Evolutionary conservation across 371 early-diverging fungal genomes (phyloP), one percentile per base, ranked within the genome.

Genomic region (Mucor lusitanicus): DNA sequence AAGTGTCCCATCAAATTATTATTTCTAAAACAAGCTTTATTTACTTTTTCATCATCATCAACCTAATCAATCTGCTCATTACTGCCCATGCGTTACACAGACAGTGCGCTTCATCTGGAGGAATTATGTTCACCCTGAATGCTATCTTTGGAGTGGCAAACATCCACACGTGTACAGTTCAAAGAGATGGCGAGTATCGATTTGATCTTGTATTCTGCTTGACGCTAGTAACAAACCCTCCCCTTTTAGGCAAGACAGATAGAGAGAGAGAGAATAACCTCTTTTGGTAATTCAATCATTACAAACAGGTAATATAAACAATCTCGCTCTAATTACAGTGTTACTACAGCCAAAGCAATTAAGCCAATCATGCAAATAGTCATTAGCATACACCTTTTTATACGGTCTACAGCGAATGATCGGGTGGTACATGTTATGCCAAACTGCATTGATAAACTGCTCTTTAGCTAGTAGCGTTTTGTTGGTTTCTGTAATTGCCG

Each of bases 61-160:
- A 3, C n/a, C 61, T 48, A 61, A 61, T 61, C 61, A 61, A 46
- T 48, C 12, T 27, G 6, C 23, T 46, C 19, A 4, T 30, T 21
- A 61, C 5, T 11, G 48, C 27, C 6, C 61, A 61, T 61, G 61
- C 61, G 61, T 61, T 61, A 42, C 61, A 61, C 70, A 57, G 6
- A 44, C 44, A 19, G 19, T 44, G 44, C 8, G 17, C 44, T 44
- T n/a, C 4, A 44, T n/a, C 17, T 44, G 44, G 44, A 19, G 8
- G 42, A 42, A 42, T 19, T 44, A 44, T 37, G 37, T 37, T 37
- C 37, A 37, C 12, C 37, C 37, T 37, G 37, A 37, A 37, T 11
- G 37, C 11, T 37, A 37, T 13, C 37, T 13, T 37, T 37, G 37
- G 37, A 37, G 37, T 37, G 37, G 13, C 13, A 37, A 13, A 13